Evolutionary conservation across 805 yeast genomes (phyloP).

Genomic region (Ogataea chonburiensis): DNA sequence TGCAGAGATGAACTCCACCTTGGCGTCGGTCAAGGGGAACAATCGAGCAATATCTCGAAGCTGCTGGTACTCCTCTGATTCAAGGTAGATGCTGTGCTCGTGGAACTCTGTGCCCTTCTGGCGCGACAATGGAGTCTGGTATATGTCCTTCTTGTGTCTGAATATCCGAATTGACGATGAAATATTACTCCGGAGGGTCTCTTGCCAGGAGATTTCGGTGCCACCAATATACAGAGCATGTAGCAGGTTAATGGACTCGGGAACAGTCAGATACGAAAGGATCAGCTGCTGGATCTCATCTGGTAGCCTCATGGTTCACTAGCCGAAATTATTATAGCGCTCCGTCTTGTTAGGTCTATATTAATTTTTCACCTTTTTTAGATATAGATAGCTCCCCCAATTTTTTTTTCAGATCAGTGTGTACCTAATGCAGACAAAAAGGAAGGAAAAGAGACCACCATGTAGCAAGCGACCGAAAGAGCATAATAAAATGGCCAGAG

Average conservation of each 20-base stretch:
- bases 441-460: too few relatives aligned
- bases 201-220: conserved; percentile 10
- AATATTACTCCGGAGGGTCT: conserved; percentile 9
- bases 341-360: too few relatives aligned
- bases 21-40: conserved; percentile 2
- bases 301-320: conserved; percentile 2
- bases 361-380: too few relatives aligned
- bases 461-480: too few relatives aligned
- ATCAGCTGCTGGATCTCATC: conserved; percentile 15
- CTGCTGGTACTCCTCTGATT: conserved; percentile 6
- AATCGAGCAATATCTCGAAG: conserved; percentile 5
- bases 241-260: conserved; percentile 11
- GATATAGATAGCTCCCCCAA: too few relatives aligned
- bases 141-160: conserved; percentile 10
- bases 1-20: conserved; percentile 10
- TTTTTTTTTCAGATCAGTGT: too few relatives aligned
- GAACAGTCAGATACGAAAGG: conserved; percentile 6
- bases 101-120: conserved; percentile 1
- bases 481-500: too few relatives aligned
- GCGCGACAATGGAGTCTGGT: conserved; percentile 2
- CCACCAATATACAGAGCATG: conserved; percentile 1
- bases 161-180: conserved; percentile 8
- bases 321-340: too few relatives aligned
- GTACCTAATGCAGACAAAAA: too few relatives aligned
- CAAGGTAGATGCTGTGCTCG: conserved; percentile 5